These are phyloP conservation scores for Ascochyta viciae-villosae DNA, from an alignment of 2,329 filamentous ascomycete species.

Conservation along the genomic window DNA sequence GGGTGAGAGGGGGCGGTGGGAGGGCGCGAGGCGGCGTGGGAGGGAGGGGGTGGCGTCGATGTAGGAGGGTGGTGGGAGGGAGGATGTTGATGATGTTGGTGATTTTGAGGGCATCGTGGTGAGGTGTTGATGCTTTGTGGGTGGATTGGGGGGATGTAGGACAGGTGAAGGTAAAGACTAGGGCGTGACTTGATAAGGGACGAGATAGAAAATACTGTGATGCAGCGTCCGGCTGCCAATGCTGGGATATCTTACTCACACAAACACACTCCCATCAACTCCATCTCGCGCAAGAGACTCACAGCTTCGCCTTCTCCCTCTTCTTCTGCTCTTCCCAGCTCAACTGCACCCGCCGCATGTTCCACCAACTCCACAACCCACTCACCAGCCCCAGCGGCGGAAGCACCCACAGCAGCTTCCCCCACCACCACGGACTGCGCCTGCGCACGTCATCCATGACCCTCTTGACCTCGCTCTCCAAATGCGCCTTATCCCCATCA, in stretches of 20 bases:
- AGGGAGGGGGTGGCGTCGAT: conserved; percentile 35
- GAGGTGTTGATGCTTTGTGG: background rate
- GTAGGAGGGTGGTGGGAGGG: conserved; percentile 16
- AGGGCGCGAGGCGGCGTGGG: conserved; percentile 21
- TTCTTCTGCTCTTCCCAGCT: conserved; percentile 69
- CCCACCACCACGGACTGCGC: conserved; percentile 82
- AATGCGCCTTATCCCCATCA: conserved; percentile 74
- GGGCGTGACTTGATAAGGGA: no score
- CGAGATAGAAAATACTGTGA: background rate
- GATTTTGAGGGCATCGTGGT: conserved; percentile 8
- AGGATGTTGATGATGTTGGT: conserved; percentile 12
- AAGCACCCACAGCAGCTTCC: conserved; percentile 69
- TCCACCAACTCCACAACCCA: conserved; percentile 74
- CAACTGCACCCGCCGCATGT: conserved; percentile 73
- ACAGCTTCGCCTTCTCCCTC: conserved; percentile 67
- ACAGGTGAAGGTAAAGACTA: no score
- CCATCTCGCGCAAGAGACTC: background rate
- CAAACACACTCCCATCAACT: background rate
- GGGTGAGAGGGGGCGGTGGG: conserved; percentile 10
- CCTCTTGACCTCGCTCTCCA: conserved; percentile 70
- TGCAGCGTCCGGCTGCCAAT: background rate
- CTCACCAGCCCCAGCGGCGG: conserved; percentile 76
- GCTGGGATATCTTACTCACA: conserved; percentile 22
- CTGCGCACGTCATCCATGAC: conserved; percentile 69
- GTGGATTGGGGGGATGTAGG: background rate